These are phyloP conservation scores for Blastomyces percursus DNA, from an alignment of 2,329 filamentous ascomycete genomes.

Conservation along the genomic window DNA sequence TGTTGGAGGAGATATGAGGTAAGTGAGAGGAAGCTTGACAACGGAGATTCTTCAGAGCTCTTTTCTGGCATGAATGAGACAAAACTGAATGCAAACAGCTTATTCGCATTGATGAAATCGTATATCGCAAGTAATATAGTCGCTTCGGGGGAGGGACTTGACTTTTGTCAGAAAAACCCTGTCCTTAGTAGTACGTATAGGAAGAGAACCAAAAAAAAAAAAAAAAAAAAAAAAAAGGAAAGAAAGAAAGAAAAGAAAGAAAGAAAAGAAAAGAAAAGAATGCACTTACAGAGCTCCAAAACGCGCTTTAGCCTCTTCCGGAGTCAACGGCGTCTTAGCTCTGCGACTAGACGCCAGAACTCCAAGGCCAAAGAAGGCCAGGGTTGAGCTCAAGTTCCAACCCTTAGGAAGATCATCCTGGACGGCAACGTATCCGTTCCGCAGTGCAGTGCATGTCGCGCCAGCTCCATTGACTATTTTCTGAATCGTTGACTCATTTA, in stretches of 20 bases:
- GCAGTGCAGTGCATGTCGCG: constrained; percentile 54
- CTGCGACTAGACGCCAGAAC: constrained; percentile 59
- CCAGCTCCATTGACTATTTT: constrained; percentile 71
- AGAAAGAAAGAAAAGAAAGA: too few relatives aligned
- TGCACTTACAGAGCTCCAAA: constrained; percentile 63
- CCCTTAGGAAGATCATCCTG: constrained; percentile 84
- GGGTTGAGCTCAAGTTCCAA: constrained; percentile 71
- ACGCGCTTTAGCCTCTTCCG: constrained; percentile 69
- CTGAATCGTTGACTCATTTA: constrained; percentile 78
- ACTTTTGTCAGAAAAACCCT: neutral
- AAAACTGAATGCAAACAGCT: constrained; percentile 81
- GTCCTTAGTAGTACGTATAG: neutral
- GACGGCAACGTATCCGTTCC: constrained; percentile 69
- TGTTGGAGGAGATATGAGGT: constrained; percentile 91
- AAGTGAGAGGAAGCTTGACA: constrained; percentile 73
- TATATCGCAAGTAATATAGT: constrained; percentile 76
- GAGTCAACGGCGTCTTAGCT: constrained; percentile 52
- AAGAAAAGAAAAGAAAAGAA: too few relatives aligned
- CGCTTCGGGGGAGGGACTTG: constrained; percentile 66
- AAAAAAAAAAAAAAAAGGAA: too few relatives aligned
- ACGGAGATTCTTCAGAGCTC: constrained; percentile 58
- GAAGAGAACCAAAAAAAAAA: neutral
- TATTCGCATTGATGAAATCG: constrained; percentile 90
- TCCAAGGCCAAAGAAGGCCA: constrained; percentile 76
- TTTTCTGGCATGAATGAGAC: constrained; percentile 52